Evolutionary conservation across 352 stramenopile genomes (phyloP).

Genomic region (Phytophthora idaei): DNA sequence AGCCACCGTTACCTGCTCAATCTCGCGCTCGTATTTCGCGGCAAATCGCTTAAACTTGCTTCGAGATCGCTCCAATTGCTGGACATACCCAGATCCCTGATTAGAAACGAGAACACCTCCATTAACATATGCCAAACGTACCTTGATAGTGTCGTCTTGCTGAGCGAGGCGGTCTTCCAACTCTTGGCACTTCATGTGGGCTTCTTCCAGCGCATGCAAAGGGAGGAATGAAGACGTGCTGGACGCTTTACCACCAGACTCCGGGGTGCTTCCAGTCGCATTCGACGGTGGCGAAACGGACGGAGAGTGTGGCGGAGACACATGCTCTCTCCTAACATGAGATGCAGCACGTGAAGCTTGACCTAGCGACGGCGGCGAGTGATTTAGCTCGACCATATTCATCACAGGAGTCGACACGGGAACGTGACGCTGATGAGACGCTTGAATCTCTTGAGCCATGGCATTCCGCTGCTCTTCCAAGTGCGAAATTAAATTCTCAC

Average conservation of each 20-base stretch:
- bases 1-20: slow-evolving; percentile 61
- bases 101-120: background rate
- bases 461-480: slow-evolving; percentile 77
- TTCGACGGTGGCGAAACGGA: slow-evolving; percentile 33
- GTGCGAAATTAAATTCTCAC: slow-evolving; percentile 62
- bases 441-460: slow-evolving; percentile 77
- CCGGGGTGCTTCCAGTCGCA: slow-evolving; percentile 28
- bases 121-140: slow-evolving; percentile 29
- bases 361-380: slow-evolving; percentile 33
- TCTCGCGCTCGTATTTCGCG: slow-evolving; percentile 84
- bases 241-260: slow-evolving; percentile 35
- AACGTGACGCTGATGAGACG: slow-evolving; percentile 55
- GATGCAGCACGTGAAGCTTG: slow-evolving; percentile 11
- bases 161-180: slow-evolving; percentile 72
- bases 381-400: slow-evolving; percentile 70
- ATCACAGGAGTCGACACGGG: slow-evolving; percentile 48
- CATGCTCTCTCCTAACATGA: slow-evolving; percentile 10
- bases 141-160: slow-evolving; percentile 85
- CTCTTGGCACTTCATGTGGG: slow-evolving; percentile 77
- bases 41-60: slow-evolving; percentile 89
- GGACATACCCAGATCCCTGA: background rate
- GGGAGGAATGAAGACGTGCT: slow-evolving; percentile 66
- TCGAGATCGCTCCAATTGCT: slow-evolving; percentile 84
- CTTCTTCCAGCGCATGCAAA: slow-evolving; percentile 65
- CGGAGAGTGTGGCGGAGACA: slow-evolving; percentile 20